phyloP scores from a whole-genome alignment of 805 yeast genomes.

The Ogataea haglerorum region DNA sequence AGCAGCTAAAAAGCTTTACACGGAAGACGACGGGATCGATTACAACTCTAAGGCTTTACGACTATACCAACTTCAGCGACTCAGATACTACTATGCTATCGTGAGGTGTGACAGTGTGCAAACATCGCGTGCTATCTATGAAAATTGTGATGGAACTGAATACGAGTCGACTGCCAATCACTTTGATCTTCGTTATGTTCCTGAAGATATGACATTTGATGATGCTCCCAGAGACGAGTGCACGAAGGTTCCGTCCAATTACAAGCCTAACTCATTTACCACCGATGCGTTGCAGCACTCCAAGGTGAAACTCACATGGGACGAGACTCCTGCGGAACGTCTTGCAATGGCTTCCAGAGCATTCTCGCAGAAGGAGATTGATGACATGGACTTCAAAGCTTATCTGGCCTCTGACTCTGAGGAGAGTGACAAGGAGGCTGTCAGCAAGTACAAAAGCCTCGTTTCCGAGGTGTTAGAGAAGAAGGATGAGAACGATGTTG shows the following conservation, averaged over 20 bases:
- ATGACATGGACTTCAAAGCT: constrained; percentile 88
- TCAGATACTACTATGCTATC: constrained; percentile 90
- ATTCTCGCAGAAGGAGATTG: constrained; percentile 83
- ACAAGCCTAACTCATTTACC: constrained; percentile 75
- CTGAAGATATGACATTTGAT: constrained; percentile 88
- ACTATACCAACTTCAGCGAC: constrained; percentile 86
- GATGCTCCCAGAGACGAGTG: constrained; percentile 75
- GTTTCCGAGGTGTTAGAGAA: constrained; percentile 35
- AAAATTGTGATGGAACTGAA: constrained; percentile 91
- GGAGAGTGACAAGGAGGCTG: constrained; percentile 44
- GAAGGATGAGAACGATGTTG: constrained; percentile 55
- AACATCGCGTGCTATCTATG: constrained; percentile 75
- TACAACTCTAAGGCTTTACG: constrained; percentile 82
- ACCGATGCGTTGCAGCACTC: constrained; percentile 97
- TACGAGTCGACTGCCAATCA: constrained; percentile 93
- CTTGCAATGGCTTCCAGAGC: constrained; percentile 70
- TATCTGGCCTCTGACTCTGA: constrained; percentile 81
- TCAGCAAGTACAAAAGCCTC: constrained; percentile 55
- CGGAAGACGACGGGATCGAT: constrained; percentile 79
- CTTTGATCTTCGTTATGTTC: constrained; percentile 88
- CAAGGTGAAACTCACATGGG: constrained; percentile 96
- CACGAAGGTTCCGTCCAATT: constrained; percentile 65
- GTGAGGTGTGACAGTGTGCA: constrained; percentile 72
- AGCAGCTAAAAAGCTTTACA: constrained; percentile 68
- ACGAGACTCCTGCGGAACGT: constrained; percentile 94